Evolutionary conservation across 2,329 filamentous ascomycete genomes (phyloP).

Genomic region (Scedosporium aurantiacum): DNA sequence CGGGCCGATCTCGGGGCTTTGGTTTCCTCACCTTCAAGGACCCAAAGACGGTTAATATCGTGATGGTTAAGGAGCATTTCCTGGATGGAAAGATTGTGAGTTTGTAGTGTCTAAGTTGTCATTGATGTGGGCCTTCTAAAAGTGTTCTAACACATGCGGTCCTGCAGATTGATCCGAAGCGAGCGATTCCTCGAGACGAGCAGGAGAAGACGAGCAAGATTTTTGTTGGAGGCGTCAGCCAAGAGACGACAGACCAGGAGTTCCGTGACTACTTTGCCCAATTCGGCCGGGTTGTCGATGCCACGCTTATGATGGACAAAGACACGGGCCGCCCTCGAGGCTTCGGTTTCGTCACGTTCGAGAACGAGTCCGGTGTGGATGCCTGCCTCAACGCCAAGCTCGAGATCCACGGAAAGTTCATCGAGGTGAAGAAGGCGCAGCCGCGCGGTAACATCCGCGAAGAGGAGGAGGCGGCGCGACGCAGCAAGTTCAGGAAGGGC

Average conservation of each 20-base stretch:
- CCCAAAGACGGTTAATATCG: constrained; percentile 93
- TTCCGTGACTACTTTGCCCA: constrained; percentile 96
- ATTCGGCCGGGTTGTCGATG: constrained; percentile 91
- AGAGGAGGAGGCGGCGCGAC: constrained; percentile 64
- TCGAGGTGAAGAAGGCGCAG: constrained; percentile 97
- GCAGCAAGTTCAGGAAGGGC: constrained; percentile 48
- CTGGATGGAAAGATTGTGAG: constrained; percentile 96
- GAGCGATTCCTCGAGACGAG: constrained; percentile 92
- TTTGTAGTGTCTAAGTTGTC: constrained; percentile 9
- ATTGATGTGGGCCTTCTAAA: background rate
- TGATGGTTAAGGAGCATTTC: constrained; percentile 99
- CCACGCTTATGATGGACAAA: constrained; percentile 99
- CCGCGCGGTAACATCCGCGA: constrained; percentile 89
- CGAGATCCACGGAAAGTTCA: constrained; percentile 89
- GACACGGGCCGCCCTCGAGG: constrained; percentile 94
- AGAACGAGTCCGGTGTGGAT: constrained; percentile 90
- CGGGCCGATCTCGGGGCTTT: constrained; percentile 87
- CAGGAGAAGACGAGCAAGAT: constrained; percentile 98
- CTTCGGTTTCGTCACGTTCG: constrained; percentile 97
- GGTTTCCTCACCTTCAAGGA: constrained; percentile 98
- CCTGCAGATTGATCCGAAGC: constrained; percentile 88
- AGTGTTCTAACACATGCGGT: constrained; percentile 12
- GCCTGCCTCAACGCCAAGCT: constrained; percentile 75
- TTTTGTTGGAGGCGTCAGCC: constrained; percentile 93
- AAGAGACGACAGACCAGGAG: constrained; percentile 91